A percentile compares a stretch with the other conserved stretches of the same genome.
phyloP scores from a whole-genome alignment of 1,284 basidiomycete genomes.

The Irpex sp. region DNA sequence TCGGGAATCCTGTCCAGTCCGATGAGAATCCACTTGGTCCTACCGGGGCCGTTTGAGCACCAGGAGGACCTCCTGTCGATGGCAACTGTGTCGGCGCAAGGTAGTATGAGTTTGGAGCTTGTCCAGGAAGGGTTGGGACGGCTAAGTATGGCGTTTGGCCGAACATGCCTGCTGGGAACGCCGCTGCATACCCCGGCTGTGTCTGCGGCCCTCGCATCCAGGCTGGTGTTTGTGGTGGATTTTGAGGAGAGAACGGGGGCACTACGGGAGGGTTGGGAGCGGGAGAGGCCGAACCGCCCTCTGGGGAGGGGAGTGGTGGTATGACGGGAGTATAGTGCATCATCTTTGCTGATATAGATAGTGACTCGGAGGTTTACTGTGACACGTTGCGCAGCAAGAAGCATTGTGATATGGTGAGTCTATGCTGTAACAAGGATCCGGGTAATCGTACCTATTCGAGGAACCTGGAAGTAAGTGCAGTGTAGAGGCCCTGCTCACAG shows the following conservation, averaged over 20 bases:
- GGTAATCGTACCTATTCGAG: slow-evolving; percentile 1
- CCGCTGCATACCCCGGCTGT: slow-evolving; percentile 5
- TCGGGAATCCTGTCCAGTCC: slow-evolving; percentile 27
- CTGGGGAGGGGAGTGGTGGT: slow-evolving; percentile 15
- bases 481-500: not conserved
- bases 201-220: slow-evolving; percentile 16
- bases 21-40: slow-evolving; percentile 19
- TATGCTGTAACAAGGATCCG: slow-evolving; percentile 1
- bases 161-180: slow-evolving; percentile 4
- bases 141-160: slow-evolving; percentile 13
- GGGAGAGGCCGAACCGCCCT: slow-evolving; percentile 16
- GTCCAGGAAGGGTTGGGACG: slow-evolving; percentile 12
- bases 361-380: not conserved
- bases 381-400: not conserved
- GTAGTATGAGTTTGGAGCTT: slow-evolving; percentile 28
- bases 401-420: not conserved
- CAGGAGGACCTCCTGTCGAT: slow-evolving; percentile 1
- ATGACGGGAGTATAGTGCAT: slow-evolving; percentile 22
- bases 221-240: slow-evolving; percentile 12
- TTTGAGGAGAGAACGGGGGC: slow-evolving; percentile 20
- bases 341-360: not conserved
- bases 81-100: slow-evolving; percentile 26
- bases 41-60: slow-evolving; percentile 19
- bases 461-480: not conserved
- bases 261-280: slow-evolving; percentile 20